Base-by-base conservation (phyloP, 2,329 filamentous ascomycete species). In the Neofusicoccum laricinum region DNA sequence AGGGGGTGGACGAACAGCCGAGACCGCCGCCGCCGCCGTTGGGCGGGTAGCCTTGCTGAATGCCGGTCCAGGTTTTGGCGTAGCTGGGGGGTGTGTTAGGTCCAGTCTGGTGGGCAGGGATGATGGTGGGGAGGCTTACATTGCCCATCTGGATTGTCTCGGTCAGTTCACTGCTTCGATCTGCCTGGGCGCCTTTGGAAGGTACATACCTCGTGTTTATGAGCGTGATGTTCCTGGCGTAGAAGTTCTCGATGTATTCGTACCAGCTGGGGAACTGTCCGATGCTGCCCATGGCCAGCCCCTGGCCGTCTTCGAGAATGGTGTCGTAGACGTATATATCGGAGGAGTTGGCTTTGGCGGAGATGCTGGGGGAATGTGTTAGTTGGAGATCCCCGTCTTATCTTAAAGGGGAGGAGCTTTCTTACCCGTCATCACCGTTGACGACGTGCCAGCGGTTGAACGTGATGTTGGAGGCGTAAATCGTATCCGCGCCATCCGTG, bases 281-380 rank as follows among this genome's bases (percentile, higher is more conserved):
- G 46, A 88, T 83, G 32, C 80, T 84, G 2, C 85, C 85, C 15
- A 88, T 78, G 1, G 85, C 83, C n/a, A 87, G 74, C 2, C 84
- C 84, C 3, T 80, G 76, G 1, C 84, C 84, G 34, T 78, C 77
- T 65, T 79, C 77, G 70, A 86, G 85, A 3, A 74, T 76, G 55
- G 74, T 79, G 70, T 86, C 78, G 25, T 78, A 76, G 63, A 87
- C 76, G 36, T 72, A 70, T 53, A 88, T 83, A 67, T 86, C 83
- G 17, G 81, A 85, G 48, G 79, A 82, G 69, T 88, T 87, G 34
- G 78, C 81, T 70, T 87, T 87, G 49, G 81, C 69, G 0, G 82
- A 80, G 59, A 88, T 83, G 66, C 78, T 78, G 14, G 40, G 68
- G 85, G 84, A 15, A 83, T 19, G 82, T 83, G 63, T 84, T 84